A percentile compares a stretch with the other conserved stretches of the same genome.
These are phyloP conservation scores for Xerocomellus dryophilus DNA, from an alignment of 768 basidiomycete genomes.

Conservation along the genomic window DNA sequence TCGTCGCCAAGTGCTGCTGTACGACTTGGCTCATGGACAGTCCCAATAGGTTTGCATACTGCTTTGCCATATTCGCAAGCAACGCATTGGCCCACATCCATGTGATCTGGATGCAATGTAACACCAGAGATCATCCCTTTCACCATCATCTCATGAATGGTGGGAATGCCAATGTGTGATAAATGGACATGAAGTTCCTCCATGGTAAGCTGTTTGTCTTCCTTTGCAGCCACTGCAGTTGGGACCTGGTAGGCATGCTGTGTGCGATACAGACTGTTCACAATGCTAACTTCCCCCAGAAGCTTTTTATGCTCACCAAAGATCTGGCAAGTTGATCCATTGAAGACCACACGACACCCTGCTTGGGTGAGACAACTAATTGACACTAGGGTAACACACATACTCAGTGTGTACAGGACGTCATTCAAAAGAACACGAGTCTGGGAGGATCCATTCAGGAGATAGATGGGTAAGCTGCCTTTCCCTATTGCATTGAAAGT, in stretches of 20 bases:
- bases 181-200: no score
- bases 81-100: not conserved
- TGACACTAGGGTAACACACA: not conserved
- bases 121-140: not conserved
- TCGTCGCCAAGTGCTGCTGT: not conserved
- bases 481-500: not conserved
- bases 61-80: not conserved
- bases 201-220: no score
- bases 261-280: not conserved
- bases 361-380: no score
- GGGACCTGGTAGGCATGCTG: no score
- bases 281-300: not conserved
- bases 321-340: not conserved
- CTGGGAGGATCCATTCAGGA: not conserved
- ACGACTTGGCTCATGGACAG: not conserved
- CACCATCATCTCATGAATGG: not conserved
- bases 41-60: not conserved
- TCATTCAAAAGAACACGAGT: not conserved
- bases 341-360: no score
- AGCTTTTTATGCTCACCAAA: not conserved
- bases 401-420: not conserved
- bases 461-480: not conserved
- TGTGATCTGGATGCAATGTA: not conserved
- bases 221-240: not conserved
- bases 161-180: not conserved